Base-by-base conservation (phyloP, 2,329 filamentous ascomycete species). In the Venturiaceae sp. region DNA sequence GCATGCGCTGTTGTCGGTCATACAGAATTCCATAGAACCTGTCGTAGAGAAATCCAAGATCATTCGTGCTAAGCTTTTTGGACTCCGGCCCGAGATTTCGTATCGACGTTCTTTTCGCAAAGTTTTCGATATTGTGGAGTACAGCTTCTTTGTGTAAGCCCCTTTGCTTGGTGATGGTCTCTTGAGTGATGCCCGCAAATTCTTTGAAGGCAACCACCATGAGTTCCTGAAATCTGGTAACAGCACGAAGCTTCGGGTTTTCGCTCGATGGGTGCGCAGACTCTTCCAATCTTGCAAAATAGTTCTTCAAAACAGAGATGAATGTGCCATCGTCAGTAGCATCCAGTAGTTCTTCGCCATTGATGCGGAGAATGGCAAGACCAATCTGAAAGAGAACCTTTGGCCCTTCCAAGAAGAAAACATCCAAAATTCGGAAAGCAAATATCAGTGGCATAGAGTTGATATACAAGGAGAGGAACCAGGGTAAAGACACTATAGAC, bases 131-230 rank as follows among this genome's bases (percentile, higher is more conserved):
- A 64, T 92, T 96, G 70, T 91, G 91, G 58, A 99, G 79, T 33
- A 99, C 94, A 0, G 88, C 87, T 67, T 94, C 90, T 73, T 97
- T 97, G 73, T 97, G 95, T 73, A 92, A 95, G 41, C 88, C 80
- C 23, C 94, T 85, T 68, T 95, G 81, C 64, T 97, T 94, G 0
- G 87, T 88, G 61, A 99, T 92, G 55, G 87, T 96, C 68, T 85
- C 87, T 69, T 99, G 92, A 0, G 94, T 99, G 64, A 99, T 96
- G 41, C 86, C 90, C 0, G 92, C 88, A 68, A 99, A 99, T 68
- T 99, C 94, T 66, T 96, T 97, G 75, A 99, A 99, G 0, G 94
- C 94, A 21, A 97, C 94, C 3, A 99, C 94, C 92, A 99, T 97
- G 59, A 99, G 82, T 71, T 97, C 94, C 67, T 99, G 94, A 70